Conservation (phyloP, 2,329 filamentous ascomycete species). For the Whalleya microplaca region DNA sequence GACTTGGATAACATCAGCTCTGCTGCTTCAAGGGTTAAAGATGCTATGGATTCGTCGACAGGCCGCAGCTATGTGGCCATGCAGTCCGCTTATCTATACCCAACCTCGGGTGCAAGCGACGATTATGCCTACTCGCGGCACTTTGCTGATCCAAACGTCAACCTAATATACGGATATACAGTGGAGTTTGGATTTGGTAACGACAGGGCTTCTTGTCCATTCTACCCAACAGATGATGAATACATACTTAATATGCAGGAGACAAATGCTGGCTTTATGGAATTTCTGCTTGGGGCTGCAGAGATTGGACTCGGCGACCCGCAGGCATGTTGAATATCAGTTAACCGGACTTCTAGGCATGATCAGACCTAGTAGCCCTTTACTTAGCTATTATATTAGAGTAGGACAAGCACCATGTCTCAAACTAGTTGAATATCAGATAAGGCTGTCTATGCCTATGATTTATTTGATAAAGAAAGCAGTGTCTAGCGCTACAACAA, state of each 20-base stretch:
- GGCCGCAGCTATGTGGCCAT: constrained; percentile 42
- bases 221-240: constrained; percentile 49
- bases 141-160: constrained; percentile 41
- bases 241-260: constrained; percentile 50
- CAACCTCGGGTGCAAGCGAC: constrained; percentile 49
- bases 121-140: constrained; percentile 53
- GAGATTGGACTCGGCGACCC: constrained; percentile 28
- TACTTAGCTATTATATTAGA: too few relatives aligned
- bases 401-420: too few relatives aligned
- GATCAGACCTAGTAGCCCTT: too few relatives aligned
- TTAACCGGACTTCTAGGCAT: neutral
- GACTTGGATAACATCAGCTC: constrained; percentile 42
- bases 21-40: constrained; percentile 40
- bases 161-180: constrained; percentile 47
- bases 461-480: too few relatives aligned
- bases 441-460: too few relatives aligned
- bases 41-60: constrained; percentile 45
- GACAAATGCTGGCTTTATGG: constrained; percentile 52
- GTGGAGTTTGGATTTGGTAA: constrained; percentile 53
- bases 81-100: constrained; percentile 48
- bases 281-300: constrained; percentile 42
- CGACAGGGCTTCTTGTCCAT: constrained; percentile 40
- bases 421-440: too few relatives aligned
- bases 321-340: neutral
- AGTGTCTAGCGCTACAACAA: too few relatives aligned